Evolutionary conservation across 169 alveolate species (phyloP), one percentile per base, ranked within the genome.

Genomic region (Plasmodium ovale): DNA sequence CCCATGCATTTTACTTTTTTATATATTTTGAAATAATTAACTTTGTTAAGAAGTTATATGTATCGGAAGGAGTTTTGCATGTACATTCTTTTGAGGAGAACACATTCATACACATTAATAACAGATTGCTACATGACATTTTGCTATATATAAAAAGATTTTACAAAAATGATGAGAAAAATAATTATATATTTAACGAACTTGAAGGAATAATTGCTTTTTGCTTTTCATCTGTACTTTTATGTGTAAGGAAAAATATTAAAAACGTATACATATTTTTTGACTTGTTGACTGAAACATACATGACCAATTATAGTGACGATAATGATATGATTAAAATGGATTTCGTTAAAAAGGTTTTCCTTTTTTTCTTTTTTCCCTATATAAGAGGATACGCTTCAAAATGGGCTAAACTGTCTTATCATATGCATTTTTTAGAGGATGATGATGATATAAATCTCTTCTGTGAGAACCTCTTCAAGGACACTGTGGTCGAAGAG

Each of bases 251-350:
- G 3, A 27, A 51, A 19, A 51, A 65, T 7, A 47, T 59, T 14
- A 74, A 67, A 27, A 58, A 74, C 27, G 35, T 74, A 6, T 59
- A 42, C 23, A 23, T 74, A 3, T 51, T 74, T 74, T 5, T 74
- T 12, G 74, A 60, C 16, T 2, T 0, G 5, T 5, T 6, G 65
- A n/a, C n/a, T n/a, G n/a, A n/a, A n/a, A n/a, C n/a, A n/a, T n/a
- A n/a, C n/a, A n/a, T n/a, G n/a, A n/a, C n/a, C n/a, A n/a, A n/a
- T n/a, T n/a, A n/a, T n/a, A n/a, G n/a, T n/a, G n/a, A n/a, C n/a
- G n/a, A 35, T 3, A 44, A 10, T 1, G 10, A 14, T 33, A 12
- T 29, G 25, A 19, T 25, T 23, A 58, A 23, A 16, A 29, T 25
- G 31, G 19, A 21, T 2, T 72, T 72, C 37, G 3, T 12, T 62